Base-by-base conservation (phyloP, 306 rosid genomes). In the Lathyrus sativus region DNA sequence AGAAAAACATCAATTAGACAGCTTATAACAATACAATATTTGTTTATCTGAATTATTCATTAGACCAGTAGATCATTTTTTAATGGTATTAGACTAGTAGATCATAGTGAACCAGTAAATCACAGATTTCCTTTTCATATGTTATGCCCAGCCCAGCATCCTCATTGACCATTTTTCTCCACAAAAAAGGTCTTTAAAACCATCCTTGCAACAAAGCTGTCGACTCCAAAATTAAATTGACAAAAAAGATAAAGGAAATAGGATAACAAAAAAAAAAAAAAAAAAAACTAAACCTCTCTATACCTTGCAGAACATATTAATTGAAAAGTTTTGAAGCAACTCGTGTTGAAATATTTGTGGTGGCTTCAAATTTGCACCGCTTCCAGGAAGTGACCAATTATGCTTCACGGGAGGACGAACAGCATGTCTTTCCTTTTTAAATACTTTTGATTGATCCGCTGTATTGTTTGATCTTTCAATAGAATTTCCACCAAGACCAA, bases 241-340 rank as follows among this genome's bases (percentile, higher is more conserved):
- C 38, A 18, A 53, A 48, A 59, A 43, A 11, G 35, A 56, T 14
- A 29, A 68, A 42, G 31, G 38, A 46, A 44, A 70, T 9, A 56
- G 49, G 57, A 49, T 55, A 44, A 63, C 26, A 60, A 31, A 65
- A 65, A 46, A 9, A 17, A 42, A 12, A 63, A 26, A 61, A 26
- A 65, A 65, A 46, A 3, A 17, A 46, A 12, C 49, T 49, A 50
- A 62, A 70, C 65, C 53, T 50, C 61, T 22, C 2, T 28, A 45
- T 86, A 93, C 99, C 99, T 93, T 93, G 79, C 99, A 93, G 65
- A 93, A 93, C 89, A 93, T 80, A 76, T 93, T 90, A 70, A 93
- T 85, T 65, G 99, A 90, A 70, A 90, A 93, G 76, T 93, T 93
- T 71, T 93, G 99, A 77, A 93, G 86, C 74, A 93, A 81, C 77